Evolutionary conservation across 495 filamentous ascomycete species (phyloP).

Genomic region (Talaromyces stipitatus): DNA sequence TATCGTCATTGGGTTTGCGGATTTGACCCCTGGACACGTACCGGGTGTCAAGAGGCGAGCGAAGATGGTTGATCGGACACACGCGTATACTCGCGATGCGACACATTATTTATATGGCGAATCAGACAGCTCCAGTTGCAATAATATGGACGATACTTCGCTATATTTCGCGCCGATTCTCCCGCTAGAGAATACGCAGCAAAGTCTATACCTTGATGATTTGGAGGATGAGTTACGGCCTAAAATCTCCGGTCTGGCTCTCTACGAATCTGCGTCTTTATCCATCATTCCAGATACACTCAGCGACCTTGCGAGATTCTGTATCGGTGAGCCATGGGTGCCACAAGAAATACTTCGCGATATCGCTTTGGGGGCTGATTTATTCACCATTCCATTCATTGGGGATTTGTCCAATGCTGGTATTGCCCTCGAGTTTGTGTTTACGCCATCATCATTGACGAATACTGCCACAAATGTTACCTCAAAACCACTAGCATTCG

Average conservation of each 20-base stretch:
- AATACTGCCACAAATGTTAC: conserved; percentile 9
- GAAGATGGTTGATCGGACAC: conserved; percentile 82
- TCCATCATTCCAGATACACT: conserved; percentile 52
- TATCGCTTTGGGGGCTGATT: conserved; percentile 66
- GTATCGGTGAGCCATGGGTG: conserved; percentile 46
- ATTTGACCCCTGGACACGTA: conserved; percentile 53
- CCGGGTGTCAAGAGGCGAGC: conserved; percentile 62
- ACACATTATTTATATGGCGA: conserved; percentile 44
- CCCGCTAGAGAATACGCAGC: conserved; percentile 63
- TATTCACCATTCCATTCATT: conserved; percentile 71
- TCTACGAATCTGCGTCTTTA: conserved; percentile 70
- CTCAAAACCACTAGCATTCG: conserved; percentile 55
- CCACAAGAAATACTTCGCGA: conserved; percentile 73
- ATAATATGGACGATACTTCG: conserved; percentile 18
- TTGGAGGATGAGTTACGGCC: conserved; percentile 46
- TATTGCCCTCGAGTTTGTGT: conserved; percentile 73
- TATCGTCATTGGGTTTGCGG: conserved; percentile 69
- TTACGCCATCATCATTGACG: conserved; percentile 32
- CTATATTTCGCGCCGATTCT: conserved; percentile 74
- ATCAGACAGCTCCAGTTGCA: conserved; percentile 23
- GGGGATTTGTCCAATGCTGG: conserved; percentile 71
- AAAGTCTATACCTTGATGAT: conserved; percentile 67
- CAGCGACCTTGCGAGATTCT: conserved; percentile 60
- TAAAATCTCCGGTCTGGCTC: conserved; percentile 65
- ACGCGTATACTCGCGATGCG: conserved; percentile 54